Evolutionary conservation across 2,329 filamentous ascomycete genomes (phyloP).

Genomic region (Colletotrichum viniferum): DNA sequence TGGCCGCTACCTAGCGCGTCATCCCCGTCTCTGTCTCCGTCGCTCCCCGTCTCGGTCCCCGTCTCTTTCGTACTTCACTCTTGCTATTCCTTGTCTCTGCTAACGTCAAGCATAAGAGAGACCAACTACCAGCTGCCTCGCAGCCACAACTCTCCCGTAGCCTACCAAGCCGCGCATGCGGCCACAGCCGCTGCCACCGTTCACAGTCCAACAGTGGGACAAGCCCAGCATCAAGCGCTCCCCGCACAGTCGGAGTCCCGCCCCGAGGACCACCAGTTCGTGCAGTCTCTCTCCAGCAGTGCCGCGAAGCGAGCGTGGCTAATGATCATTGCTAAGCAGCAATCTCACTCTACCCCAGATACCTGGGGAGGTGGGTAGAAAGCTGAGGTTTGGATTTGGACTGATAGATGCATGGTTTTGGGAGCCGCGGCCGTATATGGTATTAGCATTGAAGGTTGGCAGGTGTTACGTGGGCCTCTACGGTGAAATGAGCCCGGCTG

Average conservation of each 20-base stretch:
- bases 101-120: neutral
- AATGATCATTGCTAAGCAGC: neutral
- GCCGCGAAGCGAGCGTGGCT: neutral
- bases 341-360: fast-evolving
- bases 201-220: neutral
- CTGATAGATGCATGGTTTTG: neutral
- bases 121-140: neutral
- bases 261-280: neutral
- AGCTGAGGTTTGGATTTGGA: neutral
- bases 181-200: neutral
- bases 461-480: neutral
- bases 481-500: neutral
- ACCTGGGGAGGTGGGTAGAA: neutral
- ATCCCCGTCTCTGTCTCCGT: neutral
- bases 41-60: no score
- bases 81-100: neutral
- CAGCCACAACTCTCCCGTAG: neutral
- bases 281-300: neutral
- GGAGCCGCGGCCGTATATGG: neutral
- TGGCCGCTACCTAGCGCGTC: neutral
- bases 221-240: neutral
- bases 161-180: neutral
- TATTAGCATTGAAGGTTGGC: neutral
- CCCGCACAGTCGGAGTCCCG: neutral
- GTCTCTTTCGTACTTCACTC: neutral